Evolutionary conservation across 176 grass and related monocot species (phyloP).

Genomic region (Hordeum vulgare): DNA sequence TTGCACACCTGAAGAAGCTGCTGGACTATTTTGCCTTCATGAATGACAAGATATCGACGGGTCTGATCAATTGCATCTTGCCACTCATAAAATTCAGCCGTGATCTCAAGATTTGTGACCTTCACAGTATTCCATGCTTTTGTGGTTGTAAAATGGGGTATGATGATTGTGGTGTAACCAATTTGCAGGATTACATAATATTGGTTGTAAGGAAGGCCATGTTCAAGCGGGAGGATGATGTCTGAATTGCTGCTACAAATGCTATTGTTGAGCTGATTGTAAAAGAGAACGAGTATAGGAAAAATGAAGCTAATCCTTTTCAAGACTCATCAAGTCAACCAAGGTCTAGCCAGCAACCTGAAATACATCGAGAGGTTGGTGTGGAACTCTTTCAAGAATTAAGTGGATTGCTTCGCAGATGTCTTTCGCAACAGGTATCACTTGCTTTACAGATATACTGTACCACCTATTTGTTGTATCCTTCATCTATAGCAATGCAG

Average conservation of each 20-base stretch:
- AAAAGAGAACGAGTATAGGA: conserved; percentile 39
- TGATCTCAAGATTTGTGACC: conserved; percentile 61
- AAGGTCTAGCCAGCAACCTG: conserved; percentile 76
- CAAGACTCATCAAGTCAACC: conserved; percentile 77
- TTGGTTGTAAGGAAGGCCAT: conserved; percentile 89
- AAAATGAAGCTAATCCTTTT: conserved; percentile 42
- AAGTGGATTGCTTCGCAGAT: conserved; percentile 74
- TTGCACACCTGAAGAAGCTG: conserved; percentile 77
- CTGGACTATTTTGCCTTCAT: conserved; percentile 81
- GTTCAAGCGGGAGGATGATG: conserved; percentile 72
- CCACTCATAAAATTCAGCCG: conserved; percentile 62
- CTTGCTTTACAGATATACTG: conserved; percentile 8
- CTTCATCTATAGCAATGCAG: conserved; percentile 14
- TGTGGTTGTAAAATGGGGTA: background rate
- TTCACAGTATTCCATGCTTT: conserved; percentile 3
- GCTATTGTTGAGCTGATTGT: conserved; percentile 71
- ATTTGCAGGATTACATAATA: conserved; percentile 83
- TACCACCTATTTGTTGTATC: background rate
- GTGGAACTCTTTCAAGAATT: conserved; percentile 73
- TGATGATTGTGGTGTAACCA: conserved; percentile 16
- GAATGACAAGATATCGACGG: conserved; percentile 62
- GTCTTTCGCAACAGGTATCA: conserved; percentile 73
- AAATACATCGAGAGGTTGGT: conserved; percentile 38
- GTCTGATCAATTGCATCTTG: conserved; percentile 64
- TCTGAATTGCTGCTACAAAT: conserved; percentile 64